Evolutionary conservation across 345 rosid species (phyloP), one percentile per base, ranked within the genome.

Genomic region (Boechera retrofracta): DNA sequence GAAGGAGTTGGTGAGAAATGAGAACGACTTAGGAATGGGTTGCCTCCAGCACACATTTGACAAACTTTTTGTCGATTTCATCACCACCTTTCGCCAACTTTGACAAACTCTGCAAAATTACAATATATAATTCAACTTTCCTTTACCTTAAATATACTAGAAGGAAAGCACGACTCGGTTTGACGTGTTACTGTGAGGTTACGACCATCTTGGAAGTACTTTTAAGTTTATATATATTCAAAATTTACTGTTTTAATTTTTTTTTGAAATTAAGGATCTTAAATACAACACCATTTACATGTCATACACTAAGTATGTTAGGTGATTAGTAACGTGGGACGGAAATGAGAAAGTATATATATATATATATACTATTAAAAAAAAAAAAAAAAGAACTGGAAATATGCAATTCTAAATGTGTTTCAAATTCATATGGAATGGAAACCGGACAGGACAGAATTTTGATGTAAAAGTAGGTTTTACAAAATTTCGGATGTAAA

Each of bases 21-120:
- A 38, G 66, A 71, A 71, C 39, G 66, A 64, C 62, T 9, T 64
- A 11, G 67, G 67, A 71, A 71, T 78, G 62, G 56, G 73, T 78
- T 78, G 81, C 77, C 54, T 78, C 68, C 81, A 78, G 77, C 81
- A 71, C 45, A 77, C 36, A 26, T 72, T 77, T 71, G 47, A 71
- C 61, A 71, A 36, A 18, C 6, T 12, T 55, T 71, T 57, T 59
- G 77, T 65, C 33, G 49, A 78, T 72, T 72, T 72, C 69, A 42
- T 72, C 73, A 64, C 73, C 63, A 78, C 81, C 77, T 78, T 78
- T 71, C 81, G 73, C 81, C 81, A 78, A 78, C 81, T 78, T 78
- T 72, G 81, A 78, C 81, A 72, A 78, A n/a, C 58, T 63, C 21
- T 29, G 53, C 80, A 33, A 55, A 70, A 64, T 47, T 48, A 71